These are phyloP conservation scores for Linum tenue DNA, from an alignment of 345 rosid species.

Conservation along the genomic window DNA sequence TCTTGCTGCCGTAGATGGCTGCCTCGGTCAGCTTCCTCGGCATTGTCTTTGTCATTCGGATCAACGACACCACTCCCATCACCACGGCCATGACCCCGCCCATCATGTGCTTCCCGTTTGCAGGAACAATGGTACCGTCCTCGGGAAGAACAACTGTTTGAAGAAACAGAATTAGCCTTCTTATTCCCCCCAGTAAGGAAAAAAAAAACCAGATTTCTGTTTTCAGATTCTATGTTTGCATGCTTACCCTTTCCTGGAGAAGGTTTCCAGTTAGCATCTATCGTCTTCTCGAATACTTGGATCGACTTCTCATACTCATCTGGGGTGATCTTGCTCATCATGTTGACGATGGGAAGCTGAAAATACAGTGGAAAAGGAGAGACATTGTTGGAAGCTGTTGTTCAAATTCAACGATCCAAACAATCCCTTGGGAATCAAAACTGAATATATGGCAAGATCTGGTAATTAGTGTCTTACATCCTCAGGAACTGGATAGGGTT, in stretches of 20 bases:
- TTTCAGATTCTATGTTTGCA: neutral
- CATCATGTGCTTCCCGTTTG: slow-evolving; percentile 21
- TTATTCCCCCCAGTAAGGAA: too few species aligned
- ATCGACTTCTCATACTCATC: slow-evolving; percentile 18
- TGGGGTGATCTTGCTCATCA: slow-evolving; percentile 8
- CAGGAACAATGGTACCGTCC: neutral
- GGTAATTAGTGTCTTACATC: slow-evolving; percentile 20
- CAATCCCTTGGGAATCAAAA: too few species aligned
- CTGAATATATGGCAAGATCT: neutral
- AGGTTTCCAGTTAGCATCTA: slow-evolving; percentile 33
- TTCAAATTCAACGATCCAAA: neutral
- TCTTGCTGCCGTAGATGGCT: slow-evolving; percentile 30
- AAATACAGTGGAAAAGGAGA: neutral
- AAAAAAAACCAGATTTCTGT: too few species aligned
- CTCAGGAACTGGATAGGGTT: slow-evolving; percentile 16
- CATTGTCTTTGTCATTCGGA: slow-evolving; percentile 47
- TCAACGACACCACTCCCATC: slow-evolving; percentile 50
- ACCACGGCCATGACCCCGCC: slow-evolving; percentile 47
- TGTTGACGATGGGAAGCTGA: slow-evolving; percentile 16
- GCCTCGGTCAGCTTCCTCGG: slow-evolving; percentile 51
- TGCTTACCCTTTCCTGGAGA: slow-evolving; percentile 13
- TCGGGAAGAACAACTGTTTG: neutral
- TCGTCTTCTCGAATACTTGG: slow-evolving; percentile 38
- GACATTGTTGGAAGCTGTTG: neutral
- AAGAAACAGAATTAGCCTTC: too few species aligned